A percentile compares a stretch with the other conserved stretches of the same genome.
Conservation (phyloP, 768 basidiomycete genomes). For the Gloeostereum incarnatum region DNA sequence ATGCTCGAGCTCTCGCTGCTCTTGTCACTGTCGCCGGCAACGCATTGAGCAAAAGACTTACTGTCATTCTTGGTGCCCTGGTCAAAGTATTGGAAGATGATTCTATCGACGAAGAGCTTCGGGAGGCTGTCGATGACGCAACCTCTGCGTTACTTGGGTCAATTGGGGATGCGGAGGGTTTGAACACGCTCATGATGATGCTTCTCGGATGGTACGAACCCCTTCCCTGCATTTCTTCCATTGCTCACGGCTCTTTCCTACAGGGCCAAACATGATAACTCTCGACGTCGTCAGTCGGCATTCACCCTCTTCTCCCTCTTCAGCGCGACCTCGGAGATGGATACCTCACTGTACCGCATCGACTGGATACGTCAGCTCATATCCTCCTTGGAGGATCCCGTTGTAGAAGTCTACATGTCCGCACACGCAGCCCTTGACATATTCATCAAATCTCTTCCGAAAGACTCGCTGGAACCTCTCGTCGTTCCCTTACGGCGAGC, state of each 20-base stretch:
- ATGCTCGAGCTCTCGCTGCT: constrained; percentile 82
- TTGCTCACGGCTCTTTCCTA: background rate
- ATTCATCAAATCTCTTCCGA: constrained; percentile 84
- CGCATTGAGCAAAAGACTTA: constrained; percentile 79
- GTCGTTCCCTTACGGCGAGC: constrained; percentile 84
- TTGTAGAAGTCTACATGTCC: constrained; percentile 67
- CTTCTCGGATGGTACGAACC: constrained; percentile 75
- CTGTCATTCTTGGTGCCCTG: constrained; percentile 68
- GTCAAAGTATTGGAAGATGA: constrained; percentile 70
- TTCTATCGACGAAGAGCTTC: constrained; percentile 54
- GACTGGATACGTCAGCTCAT: constrained; percentile 94
- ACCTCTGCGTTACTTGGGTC: constrained; percentile 67
- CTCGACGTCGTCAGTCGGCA: constrained; percentile 66
- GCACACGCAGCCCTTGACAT: constrained; percentile 79
- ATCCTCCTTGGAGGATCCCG: constrained; percentile 69
- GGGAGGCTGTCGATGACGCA: constrained; percentile 64
- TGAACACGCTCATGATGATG: constrained; percentile 83
- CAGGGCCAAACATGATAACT: constrained; percentile 76
- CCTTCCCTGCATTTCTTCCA: background rate
- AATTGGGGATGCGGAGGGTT: constrained; percentile 76
- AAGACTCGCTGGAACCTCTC: constrained; percentile 87
- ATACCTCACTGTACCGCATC: constrained; percentile 76
- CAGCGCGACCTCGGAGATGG: constrained; percentile 76
- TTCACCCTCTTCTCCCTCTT: constrained; percentile 73
- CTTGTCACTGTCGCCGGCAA: constrained; percentile 91